A percentile compares a stretch with the other conserved stretches of the same genome.
phyloP scores from a whole-genome alignment of 495 filamentous ascomycete species.

The Penicillium simplicissimum region DNA sequence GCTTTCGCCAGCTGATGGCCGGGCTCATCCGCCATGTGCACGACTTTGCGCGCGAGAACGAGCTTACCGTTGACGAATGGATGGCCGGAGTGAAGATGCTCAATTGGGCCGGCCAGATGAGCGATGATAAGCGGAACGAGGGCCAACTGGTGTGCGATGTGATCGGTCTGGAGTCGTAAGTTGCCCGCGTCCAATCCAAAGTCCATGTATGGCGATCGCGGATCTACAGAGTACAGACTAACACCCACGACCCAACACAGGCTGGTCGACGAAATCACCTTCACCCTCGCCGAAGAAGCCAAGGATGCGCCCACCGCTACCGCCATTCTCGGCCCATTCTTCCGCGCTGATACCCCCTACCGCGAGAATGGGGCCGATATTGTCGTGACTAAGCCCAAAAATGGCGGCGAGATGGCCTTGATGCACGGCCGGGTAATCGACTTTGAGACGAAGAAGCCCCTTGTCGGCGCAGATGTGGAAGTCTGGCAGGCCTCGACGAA shows the following conservation, averaged over 20 bases:
- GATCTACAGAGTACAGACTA: too few relatives aligned
- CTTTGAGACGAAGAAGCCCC: slow-evolving; percentile 55
- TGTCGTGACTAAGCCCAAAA: slow-evolving; percentile 54
- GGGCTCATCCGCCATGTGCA: slow-evolving; percentile 47
- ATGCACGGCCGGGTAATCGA: slow-evolving; percentile 66
- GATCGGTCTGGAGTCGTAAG: slow-evolving; percentile 67
- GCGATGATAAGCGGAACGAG: slow-evolving; percentile 70
- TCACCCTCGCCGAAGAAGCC: slow-evolving; percentile 56
- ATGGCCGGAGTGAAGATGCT: slow-evolving; percentile 55
- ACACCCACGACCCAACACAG: slow-evolving; percentile 21
- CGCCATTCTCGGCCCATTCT: slow-evolving; percentile 77
- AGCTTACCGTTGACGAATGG: slow-evolving; percentile 50
- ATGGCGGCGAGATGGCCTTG: slow-evolving; percentile 54
- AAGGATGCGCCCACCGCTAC: slow-evolving; percentile 61
- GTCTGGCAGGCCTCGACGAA: slow-evolving; percentile 78
- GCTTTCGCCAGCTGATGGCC: slow-evolving; percentile 47
- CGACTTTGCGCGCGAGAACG: slow-evolving; percentile 52
- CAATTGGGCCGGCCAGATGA: slow-evolving; percentile 74
- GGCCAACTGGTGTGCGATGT: slow-evolving; percentile 71
- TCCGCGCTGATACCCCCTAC: slow-evolving; percentile 65
- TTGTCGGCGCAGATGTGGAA: slow-evolving; percentile 66
- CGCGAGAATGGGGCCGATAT: slow-evolving; percentile 66
- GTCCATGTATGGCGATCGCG: not conserved
- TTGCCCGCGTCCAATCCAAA: not conserved
- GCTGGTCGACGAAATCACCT: slow-evolving; percentile 77